These are phyloP conservation scores for Pleurotus djamor DNA, from an alignment of 768 basidiomycete species.

Conservation along the genomic window DNA sequence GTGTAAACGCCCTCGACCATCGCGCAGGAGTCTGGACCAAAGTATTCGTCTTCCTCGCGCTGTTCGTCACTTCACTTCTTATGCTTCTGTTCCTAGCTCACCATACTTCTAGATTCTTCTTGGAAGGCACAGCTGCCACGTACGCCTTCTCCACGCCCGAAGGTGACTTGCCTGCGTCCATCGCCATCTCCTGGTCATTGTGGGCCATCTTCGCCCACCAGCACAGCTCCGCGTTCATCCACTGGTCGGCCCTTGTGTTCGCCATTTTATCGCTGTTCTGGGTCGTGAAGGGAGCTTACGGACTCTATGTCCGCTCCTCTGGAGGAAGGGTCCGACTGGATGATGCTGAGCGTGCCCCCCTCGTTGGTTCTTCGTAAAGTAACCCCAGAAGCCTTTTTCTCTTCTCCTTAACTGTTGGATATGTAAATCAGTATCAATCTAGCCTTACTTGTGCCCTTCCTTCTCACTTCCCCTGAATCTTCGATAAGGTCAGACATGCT, in stretches of 20 bases:
- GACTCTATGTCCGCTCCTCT: slow-evolving; percentile 41
- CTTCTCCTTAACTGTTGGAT: no score
- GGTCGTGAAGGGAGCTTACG: slow-evolving; percentile 74
- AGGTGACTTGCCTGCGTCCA: slow-evolving; percentile 90
- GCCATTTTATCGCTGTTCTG: slow-evolving; percentile 83
- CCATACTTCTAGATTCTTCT: slow-evolving; percentile 65
- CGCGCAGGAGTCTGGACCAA: slow-evolving; percentile 87
- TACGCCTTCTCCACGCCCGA: slow-evolving; percentile 91
- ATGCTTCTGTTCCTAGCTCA: neutral
- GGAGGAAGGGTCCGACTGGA: slow-evolving; percentile 57
- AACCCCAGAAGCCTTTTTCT: no score
- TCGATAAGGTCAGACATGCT: neutral
- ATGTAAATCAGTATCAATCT: no score
- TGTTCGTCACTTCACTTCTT: slow-evolving; percentile 45
- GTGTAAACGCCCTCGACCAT: slow-evolving; percentile 65
- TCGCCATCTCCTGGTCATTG: slow-evolving; percentile 91
- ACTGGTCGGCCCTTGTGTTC: slow-evolving; percentile 87
- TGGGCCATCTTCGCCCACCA: slow-evolving; percentile 90
- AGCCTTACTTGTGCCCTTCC: neutral
- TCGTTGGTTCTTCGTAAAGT: slow-evolving; percentile 42
- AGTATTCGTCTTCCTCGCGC: slow-evolving; percentile 89
- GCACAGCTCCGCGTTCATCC: slow-evolving; percentile 68
- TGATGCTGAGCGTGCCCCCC: slow-evolving; percentile 88
- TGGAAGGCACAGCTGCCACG: slow-evolving; percentile 87
- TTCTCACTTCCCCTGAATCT: no score